Evolutionary conservation across 768 basidiomycete genomes (phyloP).

Genomic region (Austroboletus eburneus): DNA sequence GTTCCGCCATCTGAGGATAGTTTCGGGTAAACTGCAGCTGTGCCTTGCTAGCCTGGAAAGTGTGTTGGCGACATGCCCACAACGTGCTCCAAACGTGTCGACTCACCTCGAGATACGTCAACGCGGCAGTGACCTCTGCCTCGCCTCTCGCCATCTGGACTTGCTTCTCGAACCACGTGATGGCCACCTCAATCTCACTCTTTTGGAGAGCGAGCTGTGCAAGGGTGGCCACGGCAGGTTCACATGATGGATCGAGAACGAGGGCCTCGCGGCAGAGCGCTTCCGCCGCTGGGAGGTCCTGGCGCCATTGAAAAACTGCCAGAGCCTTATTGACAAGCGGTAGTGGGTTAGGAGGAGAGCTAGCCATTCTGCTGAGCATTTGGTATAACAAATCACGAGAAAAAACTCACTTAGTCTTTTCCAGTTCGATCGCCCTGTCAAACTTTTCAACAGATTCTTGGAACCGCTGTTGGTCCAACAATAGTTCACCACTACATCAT

Average conservation of each 20-base stretch:
- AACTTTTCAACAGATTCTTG: constrained; percentile 89
- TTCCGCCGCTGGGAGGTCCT: constrained; percentile 81
- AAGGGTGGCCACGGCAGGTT: constrained; percentile 92
- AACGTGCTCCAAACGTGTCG: background rate
- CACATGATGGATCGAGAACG: constrained; percentile 86
- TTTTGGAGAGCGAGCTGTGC: constrained; percentile 93
- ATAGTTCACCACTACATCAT: constrained; percentile 74
- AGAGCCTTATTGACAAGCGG: constrained; percentile 98
- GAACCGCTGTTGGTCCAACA: constrained; percentile 88
- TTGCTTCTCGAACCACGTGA: constrained; percentile 82
- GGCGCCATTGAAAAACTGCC: constrained; percentile 92
- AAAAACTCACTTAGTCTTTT: constrained; percentile 61
- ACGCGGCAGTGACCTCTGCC: constrained; percentile 73
- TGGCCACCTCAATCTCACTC: constrained; percentile 80
- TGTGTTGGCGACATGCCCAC: background rate
- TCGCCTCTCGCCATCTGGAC: constrained; percentile 86
- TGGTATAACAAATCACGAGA: background rate
- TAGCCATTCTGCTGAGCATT: constrained; percentile 16
- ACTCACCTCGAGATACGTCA: constrained; percentile 77
- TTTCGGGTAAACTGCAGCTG: constrained; percentile 80
- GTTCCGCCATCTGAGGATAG: constrained; percentile 82
- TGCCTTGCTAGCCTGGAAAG: constrained; percentile 69
- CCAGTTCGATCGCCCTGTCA: constrained; percentile 85
- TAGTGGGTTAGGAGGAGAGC: constrained; percentile 72
- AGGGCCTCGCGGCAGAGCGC: constrained; percentile 85